Evolutionary conservation across 345 rosid species (phyloP), one percentile per base, ranked within the genome.

Genomic region (Kandelia obovata): DNA sequence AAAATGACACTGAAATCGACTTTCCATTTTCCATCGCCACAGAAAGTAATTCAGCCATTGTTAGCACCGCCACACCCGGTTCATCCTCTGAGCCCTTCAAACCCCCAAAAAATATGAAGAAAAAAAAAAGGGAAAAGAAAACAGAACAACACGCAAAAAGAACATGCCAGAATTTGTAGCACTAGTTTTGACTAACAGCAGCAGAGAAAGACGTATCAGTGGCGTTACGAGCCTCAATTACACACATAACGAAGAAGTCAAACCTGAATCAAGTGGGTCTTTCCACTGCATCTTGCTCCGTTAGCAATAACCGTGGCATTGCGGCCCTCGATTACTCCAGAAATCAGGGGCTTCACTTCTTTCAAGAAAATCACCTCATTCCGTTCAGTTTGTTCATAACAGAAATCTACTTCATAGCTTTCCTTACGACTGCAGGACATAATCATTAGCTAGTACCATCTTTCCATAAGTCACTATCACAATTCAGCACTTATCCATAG

Each of bases 271-370:
- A 84, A 53, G 74, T 72, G 69, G 17, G 88, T 83, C 72, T 89
- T 92, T 30, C 92, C 96, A 15, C 87, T 83, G 67, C 81, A 75
- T 71, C 85, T 83, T 13, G 98, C 91, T 74, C 98, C 98, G 6
- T 51, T 81, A 4, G 92, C 96, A 78, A 92, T 74, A 6, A 88
- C 68, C 52, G 85, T 85, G 55, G 86, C 85, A 79, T 79, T 78
- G 6, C 59, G 63, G 35, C 96, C 96, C 35, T 80, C 80, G 46
- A 92, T 83, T 58, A 92, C 81, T 43, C 51, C 82, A 53, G 83
- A 35, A 53, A 92, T 57, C 0, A 88, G 74, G 62, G 88, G 86
- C 72, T 79, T 80, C 4, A 92, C 85, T 65, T 92, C 96, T 70
- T 71, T 84, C n/a, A 68, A 9, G 64, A 78, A 80, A 61, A 92